Conservation (phyloP, 768 basidiomycete species). For the Kwoniella pini region DNA sequence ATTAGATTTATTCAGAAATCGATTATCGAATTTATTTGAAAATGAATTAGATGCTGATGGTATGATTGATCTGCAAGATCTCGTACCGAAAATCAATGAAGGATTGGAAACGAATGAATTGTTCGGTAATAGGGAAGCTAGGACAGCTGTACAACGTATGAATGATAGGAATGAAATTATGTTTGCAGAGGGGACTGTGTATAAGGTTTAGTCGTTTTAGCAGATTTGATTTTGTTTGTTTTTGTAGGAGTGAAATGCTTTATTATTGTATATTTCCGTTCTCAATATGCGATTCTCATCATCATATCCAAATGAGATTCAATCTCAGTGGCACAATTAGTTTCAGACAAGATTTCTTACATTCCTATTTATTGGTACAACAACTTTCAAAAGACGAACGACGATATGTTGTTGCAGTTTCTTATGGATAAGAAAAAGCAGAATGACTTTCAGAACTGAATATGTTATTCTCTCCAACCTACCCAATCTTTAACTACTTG, state of each 20-base stretch:
- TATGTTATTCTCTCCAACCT: slow-evolving; percentile 25
- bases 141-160: slow-evolving; percentile 72
- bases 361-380: no score
- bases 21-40: slow-evolving; percentile 71
- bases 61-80: slow-evolving; percentile 67
- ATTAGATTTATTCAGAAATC: slow-evolving; percentile 74
- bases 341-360: no score
- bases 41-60: slow-evolving; percentile 61
- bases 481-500: slow-evolving; percentile 43
- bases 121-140: slow-evolving; percentile 81
- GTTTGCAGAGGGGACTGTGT: slow-evolving; percentile 81
- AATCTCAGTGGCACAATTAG: no score
- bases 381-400: no score
- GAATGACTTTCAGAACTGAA: no score
- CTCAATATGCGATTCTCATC: no score
- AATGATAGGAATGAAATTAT: slow-evolving; percentile 75
- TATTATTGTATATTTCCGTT: no score
- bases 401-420: no score
- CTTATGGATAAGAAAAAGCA: no score
- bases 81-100: slow-evolving; percentile 74
- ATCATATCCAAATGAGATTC: no score
- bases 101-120: slow-evolving; percentile 68
- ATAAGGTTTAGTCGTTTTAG: slow-evolving; percentile 58
- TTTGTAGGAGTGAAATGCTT: no score
- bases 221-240: no score